Conservation (phyloP, 2,329 filamentous ascomycete species). For the Rutstroemia sp. region DNA sequence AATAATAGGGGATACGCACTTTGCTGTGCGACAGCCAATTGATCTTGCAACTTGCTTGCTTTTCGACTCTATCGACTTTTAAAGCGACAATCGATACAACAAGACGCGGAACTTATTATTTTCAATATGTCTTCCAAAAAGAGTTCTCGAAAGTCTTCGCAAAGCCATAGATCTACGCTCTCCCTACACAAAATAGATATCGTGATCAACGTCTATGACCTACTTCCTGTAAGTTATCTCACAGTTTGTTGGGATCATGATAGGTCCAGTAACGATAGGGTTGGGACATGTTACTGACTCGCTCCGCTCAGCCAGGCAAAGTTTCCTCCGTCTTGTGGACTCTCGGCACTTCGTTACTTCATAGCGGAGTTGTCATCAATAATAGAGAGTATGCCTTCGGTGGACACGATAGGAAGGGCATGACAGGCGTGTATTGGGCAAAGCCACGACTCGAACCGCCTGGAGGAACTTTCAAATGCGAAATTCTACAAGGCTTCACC, state of each 20-base stretch:
- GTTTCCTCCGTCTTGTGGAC: slow-evolving; percentile 73
- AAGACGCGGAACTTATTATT: background rate
- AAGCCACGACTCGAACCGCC: slow-evolving; percentile 64
- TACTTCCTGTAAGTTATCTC: slow-evolving; percentile 51
- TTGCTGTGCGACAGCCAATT: background rate
- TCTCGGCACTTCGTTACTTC: slow-evolving; percentile 68
- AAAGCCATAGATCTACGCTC: slow-evolving; percentile 53
- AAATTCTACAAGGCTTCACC: slow-evolving; percentile 74
- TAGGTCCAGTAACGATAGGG: background rate
- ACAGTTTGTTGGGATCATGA: background rate
- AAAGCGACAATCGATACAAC: background rate
- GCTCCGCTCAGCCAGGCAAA: slow-evolving; percentile 52
- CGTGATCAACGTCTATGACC: slow-evolving; percentile 70
- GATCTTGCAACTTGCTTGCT: background rate
- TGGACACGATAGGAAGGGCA: slow-evolving; percentile 62
- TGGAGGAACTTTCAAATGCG: slow-evolving; percentile 67
- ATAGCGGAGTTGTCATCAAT: slow-evolving; percentile 77
- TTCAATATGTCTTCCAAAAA: slow-evolving; percentile 25
- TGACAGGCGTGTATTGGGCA: slow-evolving; percentile 81
- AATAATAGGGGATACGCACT: background rate
- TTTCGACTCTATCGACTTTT: too few relatives aligned
- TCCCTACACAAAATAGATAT: slow-evolving; percentile 68
- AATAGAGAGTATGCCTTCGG: slow-evolving; percentile 79
- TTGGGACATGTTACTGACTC: background rate
- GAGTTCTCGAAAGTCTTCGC: slow-evolving; percentile 19